These are phyloP conservation scores for Phaffia australis DNA, from an alignment of 768 basidiomycete species.

Conservation along the genomic window DNA sequence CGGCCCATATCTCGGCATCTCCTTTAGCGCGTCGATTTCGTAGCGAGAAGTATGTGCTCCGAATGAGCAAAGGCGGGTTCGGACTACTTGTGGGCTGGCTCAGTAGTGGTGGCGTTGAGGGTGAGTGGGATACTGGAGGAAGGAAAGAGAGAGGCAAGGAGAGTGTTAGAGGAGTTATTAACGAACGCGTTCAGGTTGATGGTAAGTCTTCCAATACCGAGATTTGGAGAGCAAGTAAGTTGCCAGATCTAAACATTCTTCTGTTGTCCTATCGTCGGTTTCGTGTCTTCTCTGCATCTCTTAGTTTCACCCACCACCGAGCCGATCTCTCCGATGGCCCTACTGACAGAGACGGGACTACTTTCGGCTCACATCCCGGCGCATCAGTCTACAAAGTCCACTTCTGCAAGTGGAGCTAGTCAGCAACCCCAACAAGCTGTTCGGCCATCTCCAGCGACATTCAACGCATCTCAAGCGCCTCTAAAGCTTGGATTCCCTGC, in stretches of 20 bases:
- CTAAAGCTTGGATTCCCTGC: conserved; percentile 79
- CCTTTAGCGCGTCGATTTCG: conserved; percentile 73
- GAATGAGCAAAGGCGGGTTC: conserved; percentile 84
- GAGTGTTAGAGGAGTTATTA: conserved; percentile 84
- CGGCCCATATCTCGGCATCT: conserved; percentile 72
- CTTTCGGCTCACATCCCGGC: conserved; percentile 58
- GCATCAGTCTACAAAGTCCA: conserved; percentile 44
- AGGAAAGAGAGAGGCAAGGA: conserved; percentile 77
- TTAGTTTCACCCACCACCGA: conserved; percentile 63
- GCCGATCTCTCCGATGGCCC: conserved; percentile 34
- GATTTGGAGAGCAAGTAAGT: not conserved
- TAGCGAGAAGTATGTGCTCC: conserved; percentile 78
- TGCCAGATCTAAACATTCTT: not conserved
- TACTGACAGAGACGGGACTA: conserved; percentile 51
- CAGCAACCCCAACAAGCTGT: not conserved
- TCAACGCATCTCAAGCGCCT: conserved; percentile 62
- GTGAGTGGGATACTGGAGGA: conserved; percentile 67
- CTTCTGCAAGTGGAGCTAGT: not conserved
- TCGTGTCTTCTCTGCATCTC: not conserved
- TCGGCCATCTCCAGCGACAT: conserved; percentile 53
- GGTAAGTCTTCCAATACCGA: conserved; percentile 44
- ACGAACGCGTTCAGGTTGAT: conserved; percentile 82
- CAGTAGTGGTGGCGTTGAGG: conserved; percentile 67
- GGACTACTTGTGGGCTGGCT: conserved; percentile 88
- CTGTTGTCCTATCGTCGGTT: not conserved